Evolutionary conservation across 495 filamentous ascomycete genomes (phyloP), one percentile per base, ranked within the genome.

Genomic region (Letharia columbiana): DNA sequence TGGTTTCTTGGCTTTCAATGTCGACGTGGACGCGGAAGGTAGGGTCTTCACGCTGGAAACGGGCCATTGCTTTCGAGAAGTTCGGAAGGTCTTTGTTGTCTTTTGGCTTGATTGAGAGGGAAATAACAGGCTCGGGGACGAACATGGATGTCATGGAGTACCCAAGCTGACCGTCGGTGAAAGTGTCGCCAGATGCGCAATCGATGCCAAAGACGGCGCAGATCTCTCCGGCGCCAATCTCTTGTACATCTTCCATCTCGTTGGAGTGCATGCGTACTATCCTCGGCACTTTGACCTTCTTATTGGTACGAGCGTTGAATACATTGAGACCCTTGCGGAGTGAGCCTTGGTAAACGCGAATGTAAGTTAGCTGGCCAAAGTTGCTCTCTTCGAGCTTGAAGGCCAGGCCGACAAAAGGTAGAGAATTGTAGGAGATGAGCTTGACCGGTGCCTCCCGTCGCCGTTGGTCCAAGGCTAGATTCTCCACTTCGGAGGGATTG

Each of bases 201-300:
- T 99, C 95, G 62, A 99, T 88, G 74, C 95, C 95, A 74, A 99
- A 99, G 64, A 99, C 92, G 61, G 95, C 95, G 73, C 95, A 98
- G 64, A 99, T 98, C 74, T 99, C 95, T 72, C 95, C 95, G 49
- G 95, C 91, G 54, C 91, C 89, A 60, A 99, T 88, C 74, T 97
- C 92, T 58, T 74, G 79, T 18, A 96, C 89, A 69, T 99, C 95
- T 77, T 98, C 95, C 95, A 99, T 94, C 74, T 99, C 95, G 74
- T 98, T 96, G 42, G 92, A 96, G 81, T 99, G 95, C 95, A 99
- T 99, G 57, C 95, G 90, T 59, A 99, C 95, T 72, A 99, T 99
- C 71, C 92, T 89, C 31, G 95, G 95, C 66, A 98, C 86, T 77
- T 96, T 94, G 74, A 99, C 87, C 79, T 94, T 98, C 83, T 98